Conservation (phyloP, 345 rosid species). For the Acer campestre region DNA sequence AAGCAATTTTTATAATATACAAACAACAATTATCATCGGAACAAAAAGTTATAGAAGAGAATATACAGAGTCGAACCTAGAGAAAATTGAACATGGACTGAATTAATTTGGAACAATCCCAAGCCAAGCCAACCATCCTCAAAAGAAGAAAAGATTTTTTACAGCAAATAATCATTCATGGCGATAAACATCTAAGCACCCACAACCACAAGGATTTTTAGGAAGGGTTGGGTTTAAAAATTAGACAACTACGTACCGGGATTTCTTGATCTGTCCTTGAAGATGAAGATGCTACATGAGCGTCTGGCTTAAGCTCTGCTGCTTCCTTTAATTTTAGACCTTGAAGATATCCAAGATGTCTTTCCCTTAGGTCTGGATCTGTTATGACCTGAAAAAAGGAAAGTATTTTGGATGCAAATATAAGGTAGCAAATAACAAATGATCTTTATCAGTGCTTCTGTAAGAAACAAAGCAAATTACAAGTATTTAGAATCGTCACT, state of each 20-base stretch:
- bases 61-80: not conserved
- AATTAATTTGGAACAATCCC: not conserved
- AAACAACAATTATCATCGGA: not conserved
- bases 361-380: slow-evolving; percentile 27
- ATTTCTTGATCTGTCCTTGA: slow-evolving; percentile 15
- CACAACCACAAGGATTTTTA: not conserved
- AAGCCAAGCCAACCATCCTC: not conserved
- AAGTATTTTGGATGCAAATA: not conserved
- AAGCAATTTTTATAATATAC: not conserved
- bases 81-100: not conserved
- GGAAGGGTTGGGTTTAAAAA: not conserved
- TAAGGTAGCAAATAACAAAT: not conserved
- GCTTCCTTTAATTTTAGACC: slow-evolving; percentile 19
- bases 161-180: not conserved
- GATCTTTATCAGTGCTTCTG: not conserved
- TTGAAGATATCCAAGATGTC: slow-evolving; percentile 22
- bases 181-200: not conserved
- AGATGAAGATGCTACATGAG: slow-evolving; percentile 13
- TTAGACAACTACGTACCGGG: slow-evolving; percentile 1
- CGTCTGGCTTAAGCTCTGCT: slow-evolving; percentile 8
- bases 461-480: not conserved
- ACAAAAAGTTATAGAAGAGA: not conserved
- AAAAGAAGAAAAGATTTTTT: not conserved
- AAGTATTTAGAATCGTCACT: not conserved
- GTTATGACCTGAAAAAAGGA: slow-evolving; percentile 16